Conservation (phyloP, 768 basidiomycete genomes). For the Xerocomellus intermedius region DNA sequence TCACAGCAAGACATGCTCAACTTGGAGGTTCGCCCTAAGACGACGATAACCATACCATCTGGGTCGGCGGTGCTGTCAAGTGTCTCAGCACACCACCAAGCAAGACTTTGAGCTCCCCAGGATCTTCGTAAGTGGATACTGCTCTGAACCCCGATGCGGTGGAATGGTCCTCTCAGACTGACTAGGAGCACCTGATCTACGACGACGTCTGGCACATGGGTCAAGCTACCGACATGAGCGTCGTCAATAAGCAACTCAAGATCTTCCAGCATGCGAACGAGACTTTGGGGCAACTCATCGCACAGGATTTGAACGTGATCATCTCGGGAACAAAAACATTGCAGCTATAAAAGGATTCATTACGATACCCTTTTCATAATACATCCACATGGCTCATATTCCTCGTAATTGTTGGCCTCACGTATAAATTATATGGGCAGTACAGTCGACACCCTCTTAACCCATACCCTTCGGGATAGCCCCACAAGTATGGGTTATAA, state of each 20-base stretch:
- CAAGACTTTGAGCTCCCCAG: conserved; percentile 41
- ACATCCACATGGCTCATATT: too few relatives aligned
- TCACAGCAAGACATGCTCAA: conserved; percentile 33
- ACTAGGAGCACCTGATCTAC: conserved; percentile 37
- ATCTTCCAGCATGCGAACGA: conserved; percentile 39
- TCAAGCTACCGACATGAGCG: conserved; percentile 25
- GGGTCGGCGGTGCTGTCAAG: conserved; percentile 41
- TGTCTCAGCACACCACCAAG: conserved; percentile 35
- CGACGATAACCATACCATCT: conserved; percentile 41
- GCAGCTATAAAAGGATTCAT: too few relatives aligned
- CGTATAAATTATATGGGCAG: too few relatives aligned
- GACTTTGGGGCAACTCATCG: conserved; percentile 36
- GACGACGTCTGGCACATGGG: conserved; percentile 41
- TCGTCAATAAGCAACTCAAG: conserved; percentile 32
- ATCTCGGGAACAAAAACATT: neutral
- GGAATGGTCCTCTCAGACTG: conserved; percentile 35
- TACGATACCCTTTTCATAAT: too few relatives aligned
- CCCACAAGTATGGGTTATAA: too few relatives aligned
- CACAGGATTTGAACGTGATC: conserved; percentile 31
- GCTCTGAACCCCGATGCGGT: conserved; percentile 7
- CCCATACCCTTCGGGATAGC: too few relatives aligned
- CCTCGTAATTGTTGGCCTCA: too few relatives aligned
- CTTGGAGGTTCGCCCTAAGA: conserved; percentile 34
- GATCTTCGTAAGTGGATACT: conserved; percentile 24
- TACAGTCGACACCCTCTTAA: too few relatives aligned